Evolutionary conservation across 1,139 yeast species (phyloP).

Genomic region (Yamadazyma mexicana): DNA sequence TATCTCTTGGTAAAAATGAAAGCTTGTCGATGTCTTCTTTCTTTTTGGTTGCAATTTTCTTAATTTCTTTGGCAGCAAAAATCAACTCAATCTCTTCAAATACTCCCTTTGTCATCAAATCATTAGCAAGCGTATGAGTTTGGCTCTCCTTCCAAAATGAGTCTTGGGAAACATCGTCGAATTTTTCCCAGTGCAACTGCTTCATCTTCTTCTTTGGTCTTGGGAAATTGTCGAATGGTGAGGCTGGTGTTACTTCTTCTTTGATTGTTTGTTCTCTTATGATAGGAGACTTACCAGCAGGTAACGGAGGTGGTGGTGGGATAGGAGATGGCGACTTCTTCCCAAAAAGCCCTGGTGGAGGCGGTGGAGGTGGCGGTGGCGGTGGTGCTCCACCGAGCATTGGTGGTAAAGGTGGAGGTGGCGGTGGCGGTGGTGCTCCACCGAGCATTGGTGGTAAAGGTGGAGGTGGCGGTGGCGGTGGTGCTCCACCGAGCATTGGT

Average conservation of each 20-base stretch:
- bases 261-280: conserved; percentile 12
- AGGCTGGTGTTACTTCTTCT: conserved; percentile 23
- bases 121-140: conserved; percentile 51
- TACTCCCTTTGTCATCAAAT: conserved; percentile 66
- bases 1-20: conserved; percentile 64
- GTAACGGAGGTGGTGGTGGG: conserved; percentile 24
- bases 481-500: conserved; percentile 15
- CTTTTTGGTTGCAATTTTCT: conserved; percentile 49
- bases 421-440: conserved; percentile 23
- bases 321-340: conserved; percentile 19
- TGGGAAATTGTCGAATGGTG: conserved; percentile 60
- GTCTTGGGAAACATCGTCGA: conserved; percentile 54
- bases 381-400: conserved; percentile 24
- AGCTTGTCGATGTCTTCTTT: conserved; percentile 53
- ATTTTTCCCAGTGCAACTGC: conserved; percentile 83
- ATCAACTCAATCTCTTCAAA: conserved; percentile 72
- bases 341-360: conserved; percentile 19
- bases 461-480: conserved; percentile 14
- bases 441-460: conserved; percentile 16
- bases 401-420: conserved; percentile 22
- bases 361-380: conserved; percentile 25
- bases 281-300: conserved; percentile 10
- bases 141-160: conserved; percentile 62
- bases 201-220: conserved; percentile 77
- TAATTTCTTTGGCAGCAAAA: conserved; percentile 79